Conservation (phyloP, 805 yeast genomes). For the Yamadazyma kitorensis region DNA sequence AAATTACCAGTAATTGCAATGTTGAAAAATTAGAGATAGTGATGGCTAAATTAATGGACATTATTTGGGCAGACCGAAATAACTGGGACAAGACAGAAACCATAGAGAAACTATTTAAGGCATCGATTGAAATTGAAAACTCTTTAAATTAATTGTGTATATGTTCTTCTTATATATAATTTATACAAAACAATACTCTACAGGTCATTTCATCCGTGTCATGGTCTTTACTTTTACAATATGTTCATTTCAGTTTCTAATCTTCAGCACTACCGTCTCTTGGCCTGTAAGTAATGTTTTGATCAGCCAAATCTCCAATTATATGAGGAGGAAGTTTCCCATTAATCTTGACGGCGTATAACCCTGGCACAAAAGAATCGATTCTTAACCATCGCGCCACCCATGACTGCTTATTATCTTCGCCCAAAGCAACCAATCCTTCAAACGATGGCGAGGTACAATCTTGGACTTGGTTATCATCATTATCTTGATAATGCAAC, state of each 20-base stretch:
- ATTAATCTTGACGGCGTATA: constrained; percentile 89
- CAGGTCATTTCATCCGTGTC: not conserved
- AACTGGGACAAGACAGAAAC: constrained; percentile 44
- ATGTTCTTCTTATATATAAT: constrained; percentile 3
- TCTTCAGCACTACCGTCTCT: constrained; percentile 87
- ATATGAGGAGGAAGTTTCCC: constrained; percentile 91
- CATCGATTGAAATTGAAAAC: constrained; percentile 16
- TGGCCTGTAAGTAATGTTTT: constrained; percentile 85
- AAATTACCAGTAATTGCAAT: constrained; percentile 30
- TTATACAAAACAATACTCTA: not conserved
- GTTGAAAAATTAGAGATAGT: constrained; percentile 37
- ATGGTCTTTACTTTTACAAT: not conserved
- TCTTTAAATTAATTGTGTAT: constrained; percentile 2
- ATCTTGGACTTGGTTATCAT: constrained; percentile 80
- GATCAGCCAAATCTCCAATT: constrained; percentile 64
- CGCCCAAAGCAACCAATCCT: constrained; percentile 88
- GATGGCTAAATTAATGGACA: constrained; percentile 67
- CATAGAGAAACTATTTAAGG: constrained; percentile 26
- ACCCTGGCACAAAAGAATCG: constrained; percentile 82
- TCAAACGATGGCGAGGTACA: constrained; percentile 97
- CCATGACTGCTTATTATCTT: constrained; percentile 80
- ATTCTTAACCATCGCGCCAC: constrained; percentile 95
- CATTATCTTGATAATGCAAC: constrained; percentile 70
- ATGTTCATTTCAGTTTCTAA: constrained; percentile 18
- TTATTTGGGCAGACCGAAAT: constrained; percentile 66